Percentiles rank a stretch among this genome's conserved stretches.
phyloP scores from a whole-genome alignment of 2,329 filamentous ascomycete species.

The Trichophyton schoenleinii region DNA sequence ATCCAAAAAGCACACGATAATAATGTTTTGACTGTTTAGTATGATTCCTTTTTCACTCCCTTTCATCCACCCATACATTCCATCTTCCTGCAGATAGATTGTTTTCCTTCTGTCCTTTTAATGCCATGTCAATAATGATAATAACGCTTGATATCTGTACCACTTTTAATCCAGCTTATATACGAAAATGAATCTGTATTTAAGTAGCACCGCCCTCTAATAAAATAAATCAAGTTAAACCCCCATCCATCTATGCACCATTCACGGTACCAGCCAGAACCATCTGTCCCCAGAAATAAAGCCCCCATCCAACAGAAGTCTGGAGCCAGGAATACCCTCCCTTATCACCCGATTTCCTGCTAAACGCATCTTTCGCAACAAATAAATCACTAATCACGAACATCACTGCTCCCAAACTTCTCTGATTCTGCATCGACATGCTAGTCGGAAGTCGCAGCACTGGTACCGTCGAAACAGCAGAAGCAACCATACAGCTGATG shows the following conservation, averaged over 20 bases:
- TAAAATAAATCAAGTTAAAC: neutral
- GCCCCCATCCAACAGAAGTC: conserved; percentile 15
- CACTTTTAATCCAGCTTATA: neutral
- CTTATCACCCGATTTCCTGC: conserved; percentile 7
- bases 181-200: neutral
- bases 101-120: neutral
- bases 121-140: neutral
- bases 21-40: neutral
- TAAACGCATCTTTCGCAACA: conserved; percentile 22
- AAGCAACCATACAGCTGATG: conserved; percentile 20
- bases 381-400: conserved; percentile 23
- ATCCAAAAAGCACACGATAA: neutral
- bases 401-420: conserved; percentile 20
- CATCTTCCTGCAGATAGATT: neutral
- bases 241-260: neutral
- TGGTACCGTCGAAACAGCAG: conserved; percentile 15
- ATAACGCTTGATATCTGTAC: neutral
- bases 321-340: conserved; percentile 11
- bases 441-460: neutral
- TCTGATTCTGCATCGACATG: conserved; percentile 14
- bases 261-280: conserved; percentile 16
- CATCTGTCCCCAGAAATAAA: conserved; percentile 23
- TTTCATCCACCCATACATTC: neutral
- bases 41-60: neutral
- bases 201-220: neutral